phyloP scores from a whole-genome alignment of 2,329 filamentous ascomycete genomes.

The Exophiala lecanii-corni region DNA sequence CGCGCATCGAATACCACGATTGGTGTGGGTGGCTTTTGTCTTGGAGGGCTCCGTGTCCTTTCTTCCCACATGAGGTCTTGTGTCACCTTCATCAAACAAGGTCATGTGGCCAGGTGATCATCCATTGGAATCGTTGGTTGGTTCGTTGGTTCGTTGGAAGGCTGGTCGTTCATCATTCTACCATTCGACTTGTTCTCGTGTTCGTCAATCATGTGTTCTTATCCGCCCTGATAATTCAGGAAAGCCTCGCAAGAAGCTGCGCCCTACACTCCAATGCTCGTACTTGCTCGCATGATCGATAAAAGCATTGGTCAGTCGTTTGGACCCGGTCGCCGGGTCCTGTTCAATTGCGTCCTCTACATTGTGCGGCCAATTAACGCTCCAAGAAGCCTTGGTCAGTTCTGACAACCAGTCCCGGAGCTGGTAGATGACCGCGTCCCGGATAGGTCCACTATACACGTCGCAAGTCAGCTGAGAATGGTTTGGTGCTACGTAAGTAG shows the following conservation, averaged over 20 bases:
- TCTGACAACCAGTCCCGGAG: slow-evolving; percentile 21
- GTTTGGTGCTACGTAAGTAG: no score
- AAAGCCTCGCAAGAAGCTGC: slow-evolving; percentile 12
- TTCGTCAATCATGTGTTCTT: slow-evolving; percentile 15
- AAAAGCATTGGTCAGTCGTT: slow-evolving; percentile 13
- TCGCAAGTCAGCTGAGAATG: neutral
- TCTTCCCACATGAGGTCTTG: slow-evolving; percentile 1
- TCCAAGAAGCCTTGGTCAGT: slow-evolving; percentile 15
- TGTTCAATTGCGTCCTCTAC: slow-evolving; percentile 14
- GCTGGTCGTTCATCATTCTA: no score
- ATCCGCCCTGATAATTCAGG: slow-evolving; percentile 17
- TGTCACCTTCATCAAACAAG: no score
- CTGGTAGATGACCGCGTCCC: slow-evolving; percentile 17
- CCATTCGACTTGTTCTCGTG: no score
- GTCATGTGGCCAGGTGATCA: no score
- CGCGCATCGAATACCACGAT: no score
- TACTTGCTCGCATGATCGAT: slow-evolving; percentile 16
- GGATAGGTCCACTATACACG: slow-evolving; percentile 8
- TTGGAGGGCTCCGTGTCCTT: neutral
- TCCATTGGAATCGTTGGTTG: neutral
- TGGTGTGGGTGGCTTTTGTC: no score
- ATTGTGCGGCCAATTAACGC: slow-evolving; percentile 17
- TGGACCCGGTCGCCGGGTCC: slow-evolving; percentile 10
- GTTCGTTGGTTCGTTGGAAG: no score
- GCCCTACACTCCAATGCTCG: slow-evolving; percentile 19